Evolutionary conservation across 805 yeast species (phyloP).

Genomic region (Nakazawaea populi): DNA sequence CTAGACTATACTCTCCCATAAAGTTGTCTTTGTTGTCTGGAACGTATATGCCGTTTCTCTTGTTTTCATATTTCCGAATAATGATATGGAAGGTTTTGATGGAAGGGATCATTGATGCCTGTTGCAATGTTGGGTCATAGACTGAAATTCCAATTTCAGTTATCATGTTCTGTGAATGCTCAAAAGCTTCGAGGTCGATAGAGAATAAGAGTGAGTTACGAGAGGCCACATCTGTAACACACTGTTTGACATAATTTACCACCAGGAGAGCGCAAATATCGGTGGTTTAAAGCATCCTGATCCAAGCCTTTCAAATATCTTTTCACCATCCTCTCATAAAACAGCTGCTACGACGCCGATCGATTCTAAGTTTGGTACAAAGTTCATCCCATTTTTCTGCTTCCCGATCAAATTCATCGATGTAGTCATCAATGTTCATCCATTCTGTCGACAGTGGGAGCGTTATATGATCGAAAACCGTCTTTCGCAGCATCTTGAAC

Average conservation of each 20-base stretch:
- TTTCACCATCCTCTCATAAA: too few species aligned
- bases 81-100: constrained; percentile 36
- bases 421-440: too few species aligned
- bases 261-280: too few species aligned
- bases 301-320: too few species aligned
- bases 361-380: too few species aligned
- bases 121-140: constrained; percentile 47
- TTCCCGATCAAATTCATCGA: too few species aligned
- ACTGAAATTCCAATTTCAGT: constrained; percentile 57
- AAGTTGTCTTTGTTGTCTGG: constrained; percentile 47
- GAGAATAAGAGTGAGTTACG: constrained; percentile 29
- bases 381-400: too few species aligned
- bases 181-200: constrained; percentile 56
- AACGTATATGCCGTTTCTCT: constrained; percentile 47
- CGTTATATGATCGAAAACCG: too few species aligned
- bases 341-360: too few species aligned
- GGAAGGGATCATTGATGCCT: constrained; percentile 30
- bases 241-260: neutral
- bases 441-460: too few species aligned
- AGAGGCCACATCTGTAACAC: neutral
- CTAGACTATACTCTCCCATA: constrained; percentile 41
- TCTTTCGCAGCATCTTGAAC: too few species aligned
- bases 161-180: constrained; percentile 31
- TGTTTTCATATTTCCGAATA: constrained; percentile 33
- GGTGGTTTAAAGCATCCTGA: too few species aligned